phyloP scores from a whole-genome alignment of 192 early-diverging fungal genomes.

The Backusella psychrophila region DNA sequence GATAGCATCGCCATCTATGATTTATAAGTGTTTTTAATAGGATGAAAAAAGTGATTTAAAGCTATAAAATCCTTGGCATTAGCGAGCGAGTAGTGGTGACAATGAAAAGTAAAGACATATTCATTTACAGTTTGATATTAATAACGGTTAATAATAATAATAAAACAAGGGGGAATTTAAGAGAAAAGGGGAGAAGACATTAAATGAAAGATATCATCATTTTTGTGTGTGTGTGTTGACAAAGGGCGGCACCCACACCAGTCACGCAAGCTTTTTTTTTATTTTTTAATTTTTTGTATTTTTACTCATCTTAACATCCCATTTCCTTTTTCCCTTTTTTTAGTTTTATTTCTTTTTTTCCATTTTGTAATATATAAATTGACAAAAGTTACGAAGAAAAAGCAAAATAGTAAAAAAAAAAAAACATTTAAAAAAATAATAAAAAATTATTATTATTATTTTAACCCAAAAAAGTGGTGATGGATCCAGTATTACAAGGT shows the following conservation, averaged over 20 bases:
- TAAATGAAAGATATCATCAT: not conserved
- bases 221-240: not conserved
- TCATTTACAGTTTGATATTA: not conserved
- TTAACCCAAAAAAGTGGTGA: constrained; percentile 1
- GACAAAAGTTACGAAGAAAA: not conserved
- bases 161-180: not conserved
- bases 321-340: constrained; percentile 8
- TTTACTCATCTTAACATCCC: not conserved
- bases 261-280: constrained; percentile 1
- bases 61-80: not conserved
- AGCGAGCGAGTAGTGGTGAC: not conserved
- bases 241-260: not conserved
- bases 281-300: not conserved
- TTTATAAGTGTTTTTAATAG: not conserved
- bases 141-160: not conserved
- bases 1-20: not conserved
- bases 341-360: constrained; percentile 4
- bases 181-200: not conserved
- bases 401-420: not conserved
- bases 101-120: not conserved
- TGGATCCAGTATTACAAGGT: constrained; percentile 3
- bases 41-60: not conserved
- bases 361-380: constrained; percentile 6
- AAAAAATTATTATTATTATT: not conserved
- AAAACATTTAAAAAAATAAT: not conserved